phyloP scores from a whole-genome alignment of 148 eudicot species.

The Fagopyrum homotropicum region DNA sequence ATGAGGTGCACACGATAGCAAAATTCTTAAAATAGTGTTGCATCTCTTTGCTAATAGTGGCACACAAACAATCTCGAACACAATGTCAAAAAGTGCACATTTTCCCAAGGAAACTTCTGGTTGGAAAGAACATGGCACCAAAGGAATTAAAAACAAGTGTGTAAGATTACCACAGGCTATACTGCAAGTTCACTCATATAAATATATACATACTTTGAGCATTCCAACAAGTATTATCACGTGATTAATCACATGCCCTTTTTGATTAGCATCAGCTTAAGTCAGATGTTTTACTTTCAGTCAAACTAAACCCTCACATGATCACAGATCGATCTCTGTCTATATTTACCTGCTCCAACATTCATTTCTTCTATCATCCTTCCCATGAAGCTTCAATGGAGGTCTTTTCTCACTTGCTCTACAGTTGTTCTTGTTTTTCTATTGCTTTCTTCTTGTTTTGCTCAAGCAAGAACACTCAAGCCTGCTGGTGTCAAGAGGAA shows the following conservation, averaged over 20 bases:
- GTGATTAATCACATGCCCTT: neutral
- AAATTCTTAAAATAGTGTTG: no score
- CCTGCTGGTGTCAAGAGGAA: neutral
- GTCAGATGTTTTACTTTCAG: neutral
- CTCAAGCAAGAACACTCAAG: neutral
- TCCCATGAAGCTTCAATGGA: neutral
- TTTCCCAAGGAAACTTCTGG: neutral
- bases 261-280: neutral
- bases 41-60: no score
- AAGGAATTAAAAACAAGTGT: neutral
- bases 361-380: neutral
- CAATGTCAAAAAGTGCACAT: constrained; percentile 1
- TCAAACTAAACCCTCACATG: neutral
- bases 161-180: constrained; percentile 1
- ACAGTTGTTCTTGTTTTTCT: neutral
- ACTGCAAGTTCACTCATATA: neutral
- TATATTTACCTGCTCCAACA: neutral
- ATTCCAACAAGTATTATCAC: constrained; percentile 1
- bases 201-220: neutral
- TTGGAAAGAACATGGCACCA: neutral
- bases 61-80: no score
- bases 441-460: neutral
- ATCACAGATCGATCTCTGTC: neutral
- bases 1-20: no score
- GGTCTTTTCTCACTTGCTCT: neutral